These are phyloP conservation scores for Yamadazyma triangularis DNA, from an alignment of 1,139 yeast genomes.

Conservation along the genomic window DNA sequence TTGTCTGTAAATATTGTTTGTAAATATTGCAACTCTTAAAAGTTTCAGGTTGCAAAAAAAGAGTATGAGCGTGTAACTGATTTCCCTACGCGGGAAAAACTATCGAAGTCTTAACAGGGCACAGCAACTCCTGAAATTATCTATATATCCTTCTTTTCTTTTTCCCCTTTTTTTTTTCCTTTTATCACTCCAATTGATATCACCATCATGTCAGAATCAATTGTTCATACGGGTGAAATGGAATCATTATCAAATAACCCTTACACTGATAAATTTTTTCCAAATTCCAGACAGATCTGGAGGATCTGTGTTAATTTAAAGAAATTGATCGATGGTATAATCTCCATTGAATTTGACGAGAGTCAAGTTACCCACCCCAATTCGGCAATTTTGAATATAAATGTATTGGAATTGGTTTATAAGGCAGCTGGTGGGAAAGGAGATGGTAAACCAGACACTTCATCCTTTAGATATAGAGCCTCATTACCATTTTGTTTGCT, in stretches of 20 bases:
- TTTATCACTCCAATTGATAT: no score
- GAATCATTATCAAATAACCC: constrained; percentile 4
- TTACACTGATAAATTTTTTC: constrained; percentile 21
- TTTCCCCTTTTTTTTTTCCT: no score
- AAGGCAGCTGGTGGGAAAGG: constrained; percentile 84
- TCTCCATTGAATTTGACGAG: constrained; percentile 59
- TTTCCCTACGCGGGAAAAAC: no score
- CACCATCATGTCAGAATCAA: no score
- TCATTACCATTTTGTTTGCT: constrained; percentile 64
- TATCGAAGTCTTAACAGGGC: no score
- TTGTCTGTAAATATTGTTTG: no score
- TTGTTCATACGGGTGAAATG: background rate
- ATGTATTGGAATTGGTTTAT: constrained; percentile 55
- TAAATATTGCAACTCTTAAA: no score
- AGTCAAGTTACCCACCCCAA: constrained; percentile 50
- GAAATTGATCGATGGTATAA: constrained; percentile 60
- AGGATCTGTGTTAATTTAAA: constrained; percentile 74
- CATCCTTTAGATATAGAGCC: constrained; percentile 63
- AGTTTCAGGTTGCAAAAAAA: no score
- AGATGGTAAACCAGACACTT: constrained; percentile 50
- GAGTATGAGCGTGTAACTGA: no score
- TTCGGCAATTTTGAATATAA: constrained; percentile 57
- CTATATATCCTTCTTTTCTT: no score
- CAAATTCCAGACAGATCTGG: constrained; percentile 66
- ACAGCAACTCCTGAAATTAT: no score